Conservation (phyloP, 1,284 basidiomycete genomes). For the Trichosporon coremiiforme region DNA sequence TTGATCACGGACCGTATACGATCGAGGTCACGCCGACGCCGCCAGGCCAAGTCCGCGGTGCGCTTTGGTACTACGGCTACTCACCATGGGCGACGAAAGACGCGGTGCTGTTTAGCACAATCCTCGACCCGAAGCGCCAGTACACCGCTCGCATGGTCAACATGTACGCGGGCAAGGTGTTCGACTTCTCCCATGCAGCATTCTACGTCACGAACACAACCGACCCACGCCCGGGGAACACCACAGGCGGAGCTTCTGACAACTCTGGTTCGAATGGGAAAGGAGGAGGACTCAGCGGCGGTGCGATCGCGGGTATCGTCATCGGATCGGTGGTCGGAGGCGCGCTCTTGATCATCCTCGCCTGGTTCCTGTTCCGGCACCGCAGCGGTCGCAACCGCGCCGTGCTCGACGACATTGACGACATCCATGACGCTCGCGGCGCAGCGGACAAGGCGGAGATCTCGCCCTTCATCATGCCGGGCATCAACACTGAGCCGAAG, state of each 20-base stretch:
- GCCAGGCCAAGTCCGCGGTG: background rate
- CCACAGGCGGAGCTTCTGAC: background rate
- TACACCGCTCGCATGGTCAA: constrained; percentile 4
- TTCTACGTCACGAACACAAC: background rate
- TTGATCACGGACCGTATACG: background rate
- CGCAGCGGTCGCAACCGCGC: background rate
- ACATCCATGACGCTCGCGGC: background rate
- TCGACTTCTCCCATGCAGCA: background rate
- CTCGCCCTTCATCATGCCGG: background rate
- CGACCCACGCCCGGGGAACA: background rate
- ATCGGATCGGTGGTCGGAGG: background rate
- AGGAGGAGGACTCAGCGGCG: background rate
- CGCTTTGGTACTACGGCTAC: background rate
- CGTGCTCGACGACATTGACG: background rate
- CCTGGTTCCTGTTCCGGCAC: background rate
- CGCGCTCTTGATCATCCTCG: background rate
- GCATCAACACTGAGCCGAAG: background rate
- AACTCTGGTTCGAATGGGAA: background rate
- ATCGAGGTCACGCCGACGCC: constrained; percentile 9
- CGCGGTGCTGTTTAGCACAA: background rate
- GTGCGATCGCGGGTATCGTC: background rate
- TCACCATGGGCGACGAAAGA: background rate
- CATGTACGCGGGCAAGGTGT: background rate
- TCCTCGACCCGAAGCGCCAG: background rate
- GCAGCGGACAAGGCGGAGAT: background rate